Conservation (phyloP, 352 stramenopile species). For the Phytophthora parvispora region DNA sequence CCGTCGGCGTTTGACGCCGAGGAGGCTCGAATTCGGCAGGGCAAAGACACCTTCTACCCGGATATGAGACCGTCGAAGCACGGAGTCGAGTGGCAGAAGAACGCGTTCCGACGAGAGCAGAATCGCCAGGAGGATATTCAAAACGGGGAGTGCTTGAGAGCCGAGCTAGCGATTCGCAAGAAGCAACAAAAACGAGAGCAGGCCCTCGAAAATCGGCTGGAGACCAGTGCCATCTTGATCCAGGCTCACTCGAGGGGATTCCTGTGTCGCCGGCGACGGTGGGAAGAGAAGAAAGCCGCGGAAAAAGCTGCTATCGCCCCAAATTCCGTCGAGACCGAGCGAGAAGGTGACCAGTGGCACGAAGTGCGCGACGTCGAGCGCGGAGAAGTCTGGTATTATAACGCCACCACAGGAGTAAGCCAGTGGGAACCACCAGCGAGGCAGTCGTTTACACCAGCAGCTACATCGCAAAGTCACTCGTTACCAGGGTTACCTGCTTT, state of each 20-base stretch:
- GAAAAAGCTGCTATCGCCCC: neutral
- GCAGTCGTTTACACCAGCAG: conserved; percentile 27
- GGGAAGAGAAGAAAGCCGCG: conserved; percentile 22
- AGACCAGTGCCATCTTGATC: conserved; percentile 69
- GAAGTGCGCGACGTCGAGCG: conserved; percentile 78
- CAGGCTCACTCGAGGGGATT: conserved; percentile 74
- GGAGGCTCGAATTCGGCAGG: conserved; percentile 61
- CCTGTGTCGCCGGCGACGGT: conserved; percentile 43
- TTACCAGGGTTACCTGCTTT: conserved; percentile 35
- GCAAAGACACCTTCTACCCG: conserved; percentile 71
- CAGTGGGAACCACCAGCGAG: conserved; percentile 72
- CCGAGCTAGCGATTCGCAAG: conserved; percentile 24
- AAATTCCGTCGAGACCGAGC: neutral
- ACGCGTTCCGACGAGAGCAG: conserved; percentile 48
- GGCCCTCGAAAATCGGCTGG: conserved; percentile 49
- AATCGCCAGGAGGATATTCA: conserved; percentile 45
- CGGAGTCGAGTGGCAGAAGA: conserved; percentile 51
- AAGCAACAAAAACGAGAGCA: conserved; percentile 25
- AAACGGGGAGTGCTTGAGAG: conserved; percentile 19
- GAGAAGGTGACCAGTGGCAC: conserved; percentile 57
- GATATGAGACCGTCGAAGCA: conserved; percentile 64
- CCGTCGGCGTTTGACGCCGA: conserved; percentile 64
- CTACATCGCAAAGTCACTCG: conserved; percentile 11
- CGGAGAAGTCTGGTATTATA: conserved; percentile 88
- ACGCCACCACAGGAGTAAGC: conserved; percentile 69